Conservation (phyloP, 805 yeast species). For the Maudiozyma bulderi region DNA sequence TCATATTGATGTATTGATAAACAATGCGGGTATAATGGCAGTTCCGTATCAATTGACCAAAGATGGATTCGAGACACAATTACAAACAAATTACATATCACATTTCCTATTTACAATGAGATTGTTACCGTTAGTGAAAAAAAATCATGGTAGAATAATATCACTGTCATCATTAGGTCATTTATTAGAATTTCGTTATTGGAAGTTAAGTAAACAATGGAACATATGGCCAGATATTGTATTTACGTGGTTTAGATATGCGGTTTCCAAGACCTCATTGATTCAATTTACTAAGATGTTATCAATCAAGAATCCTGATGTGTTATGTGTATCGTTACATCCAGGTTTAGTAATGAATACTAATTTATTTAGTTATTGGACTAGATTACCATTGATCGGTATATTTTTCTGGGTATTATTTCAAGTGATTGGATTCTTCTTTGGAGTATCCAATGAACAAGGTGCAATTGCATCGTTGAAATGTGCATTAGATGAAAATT, state of each 20-base stretch:
- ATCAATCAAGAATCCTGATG: slow-evolving; percentile 55
- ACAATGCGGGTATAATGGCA: slow-evolving; percentile 77
- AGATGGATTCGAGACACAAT: slow-evolving; percentile 68
- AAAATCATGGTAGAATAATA: slow-evolving; percentile 39
- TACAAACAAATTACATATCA: slow-evolving; percentile 69
- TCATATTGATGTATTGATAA: slow-evolving; percentile 50
- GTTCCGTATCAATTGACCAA: slow-evolving; percentile 56
- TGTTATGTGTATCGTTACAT: slow-evolving; percentile 58
- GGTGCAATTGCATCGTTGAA: slow-evolving; percentile 58
- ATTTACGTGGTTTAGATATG: slow-evolving; percentile 72
- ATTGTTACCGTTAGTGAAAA: slow-evolving; percentile 44
- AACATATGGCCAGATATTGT: slow-evolving; percentile 53
- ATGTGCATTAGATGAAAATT: slow-evolving; percentile 47
- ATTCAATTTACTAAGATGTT: slow-evolving; percentile 63
- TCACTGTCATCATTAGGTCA: slow-evolving; percentile 62
- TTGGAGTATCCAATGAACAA: slow-evolving; percentile 65
- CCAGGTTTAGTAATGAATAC: slow-evolving; percentile 87
- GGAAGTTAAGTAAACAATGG: slow-evolving; percentile 37
- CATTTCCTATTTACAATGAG: slow-evolving; percentile 62
- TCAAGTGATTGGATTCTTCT: slow-evolving; percentile 55
- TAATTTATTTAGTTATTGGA: slow-evolving; percentile 65
- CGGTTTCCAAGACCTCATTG: slow-evolving; percentile 66
- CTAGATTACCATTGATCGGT: slow-evolving; percentile 71
- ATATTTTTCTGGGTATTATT: slow-evolving; percentile 60
- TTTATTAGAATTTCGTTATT: slow-evolving; percentile 39